Conservation (phyloP, 1,139 yeast genomes). For the Taphrina pruni region DNA sequence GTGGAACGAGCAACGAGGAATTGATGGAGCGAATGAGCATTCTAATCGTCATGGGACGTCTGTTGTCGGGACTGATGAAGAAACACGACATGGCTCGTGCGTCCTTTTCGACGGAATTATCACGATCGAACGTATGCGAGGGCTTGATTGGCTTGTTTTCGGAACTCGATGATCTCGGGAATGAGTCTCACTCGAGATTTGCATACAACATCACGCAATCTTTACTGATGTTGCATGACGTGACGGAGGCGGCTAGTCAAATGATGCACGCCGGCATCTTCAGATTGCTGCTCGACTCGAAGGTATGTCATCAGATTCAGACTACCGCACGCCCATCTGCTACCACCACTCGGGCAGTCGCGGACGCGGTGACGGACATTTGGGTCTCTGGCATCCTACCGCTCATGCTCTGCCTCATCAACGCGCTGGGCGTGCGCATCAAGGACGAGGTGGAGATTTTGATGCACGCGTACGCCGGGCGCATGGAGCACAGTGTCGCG, state of each 20-base stretch:
- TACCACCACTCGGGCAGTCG: background rate
- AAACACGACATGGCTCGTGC: constrained; percentile 2
- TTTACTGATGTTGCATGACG: constrained; percentile 2
- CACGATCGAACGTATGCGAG: constrained; percentile 7
- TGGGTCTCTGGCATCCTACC: constrained; percentile 27
- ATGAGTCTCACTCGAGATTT: background rate
- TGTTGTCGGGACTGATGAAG: constrained; percentile 11
- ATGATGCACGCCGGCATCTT: constrained; percentile 27
- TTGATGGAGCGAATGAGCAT: background rate
- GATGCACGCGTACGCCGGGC: constrained; percentile 20
- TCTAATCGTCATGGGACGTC: constrained; percentile 13
- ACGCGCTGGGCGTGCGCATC: constrained; percentile 25
- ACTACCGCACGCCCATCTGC: background rate
- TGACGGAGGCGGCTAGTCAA: constrained; percentile 21
- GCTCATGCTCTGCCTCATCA: constrained; percentile 14
- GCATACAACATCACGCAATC: constrained; percentile 3
- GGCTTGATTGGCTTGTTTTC: constrained; percentile 11
- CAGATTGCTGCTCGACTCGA: constrained; percentile 19
- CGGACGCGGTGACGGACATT: background rate
- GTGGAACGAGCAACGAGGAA: background rate
- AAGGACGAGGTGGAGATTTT: constrained; percentile 16
- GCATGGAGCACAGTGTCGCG: constrained; percentile 17
- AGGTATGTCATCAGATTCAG: constrained; percentile 5
- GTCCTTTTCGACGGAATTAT: constrained; percentile 23
- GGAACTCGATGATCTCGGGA: background rate